A percentile compares a stretch with the other conserved stretches of the same genome.
phyloP scores from a whole-genome alignment of 768 basidiomycete genomes.

The Paxillus involutus region DNA sequence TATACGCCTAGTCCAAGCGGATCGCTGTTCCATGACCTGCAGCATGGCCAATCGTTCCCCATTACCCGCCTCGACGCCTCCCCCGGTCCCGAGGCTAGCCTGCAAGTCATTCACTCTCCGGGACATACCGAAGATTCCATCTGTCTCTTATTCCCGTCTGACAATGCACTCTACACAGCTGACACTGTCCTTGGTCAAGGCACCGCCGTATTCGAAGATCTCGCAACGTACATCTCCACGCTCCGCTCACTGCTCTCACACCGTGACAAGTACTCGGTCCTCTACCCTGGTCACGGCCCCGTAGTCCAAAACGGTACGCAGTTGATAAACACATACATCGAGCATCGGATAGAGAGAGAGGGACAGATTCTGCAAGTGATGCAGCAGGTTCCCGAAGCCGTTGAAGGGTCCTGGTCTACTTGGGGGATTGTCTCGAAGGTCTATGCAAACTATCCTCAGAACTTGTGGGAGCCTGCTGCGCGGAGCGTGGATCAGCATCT shows the following conservation, averaged over 20 bases:
- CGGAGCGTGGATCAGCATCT: constrained; percentile 69
- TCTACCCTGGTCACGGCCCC: constrained; percentile 93
- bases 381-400: constrained; percentile 28
- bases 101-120: constrained; percentile 80
- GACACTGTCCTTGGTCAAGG: constrained; percentile 92
- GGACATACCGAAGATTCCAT: constrained; percentile 92
- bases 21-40: constrained; percentile 54
- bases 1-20: constrained; percentile 48
- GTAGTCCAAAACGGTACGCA: constrained; percentile 62
- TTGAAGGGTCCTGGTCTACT: constrained; percentile 48
- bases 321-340: constrained; percentile 69
- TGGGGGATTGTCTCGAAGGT: constrained; percentile 64
- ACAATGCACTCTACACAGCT: constrained; percentile 81
- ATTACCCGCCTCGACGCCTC: constrained; percentile 20
- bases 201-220: constrained; percentile 85
- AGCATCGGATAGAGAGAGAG: constrained; percentile 82
- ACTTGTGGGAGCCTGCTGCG: constrained; percentile 73
- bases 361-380: constrained; percentile 65
- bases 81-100: constrained; percentile 13
- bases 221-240: constrained; percentile 65
- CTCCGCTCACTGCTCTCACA: constrained; percentile 54
- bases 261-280: constrained; percentile 41
- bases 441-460: constrained; percentile 71
- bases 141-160: constrained; percentile 65
- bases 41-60: constrained; percentile 52